These are phyloP conservation scores for Colletotrichum orchidophilum DNA, from an alignment of 2,329 filamentous ascomycete species.

Conservation along the genomic window DNA sequence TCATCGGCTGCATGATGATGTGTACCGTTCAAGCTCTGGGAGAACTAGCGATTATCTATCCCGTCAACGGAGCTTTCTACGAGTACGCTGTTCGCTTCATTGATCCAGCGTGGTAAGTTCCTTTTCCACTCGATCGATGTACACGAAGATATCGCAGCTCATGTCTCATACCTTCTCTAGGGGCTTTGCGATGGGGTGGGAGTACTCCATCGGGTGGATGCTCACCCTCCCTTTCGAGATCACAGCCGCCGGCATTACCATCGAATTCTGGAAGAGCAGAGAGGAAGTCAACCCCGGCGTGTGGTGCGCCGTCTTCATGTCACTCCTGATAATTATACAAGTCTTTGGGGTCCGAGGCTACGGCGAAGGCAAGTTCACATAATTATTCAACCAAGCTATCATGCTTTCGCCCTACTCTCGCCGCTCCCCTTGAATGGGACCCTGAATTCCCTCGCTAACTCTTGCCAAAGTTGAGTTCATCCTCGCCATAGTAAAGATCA, in stretches of 20 bases:
- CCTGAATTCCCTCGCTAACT: too few relatives aligned
- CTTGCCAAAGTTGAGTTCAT: slow-evolving; percentile 60
- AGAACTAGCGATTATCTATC: slow-evolving; percentile 69
- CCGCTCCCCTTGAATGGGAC: too few relatives aligned
- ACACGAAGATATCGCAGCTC: background rate
- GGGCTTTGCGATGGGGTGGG: slow-evolving; percentile 64
- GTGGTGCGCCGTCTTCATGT: slow-evolving; percentile 58
- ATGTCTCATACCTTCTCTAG: slow-evolving; percentile 39
- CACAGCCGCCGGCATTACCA: slow-evolving; percentile 76
- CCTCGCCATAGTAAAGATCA: slow-evolving; percentile 65
- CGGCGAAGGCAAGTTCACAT: slow-evolving; percentile 50
- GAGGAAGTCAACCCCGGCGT: slow-evolving; percentile 59
- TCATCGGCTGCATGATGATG: slow-evolving; percentile 69
- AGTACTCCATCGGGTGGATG: slow-evolving; percentile 70
- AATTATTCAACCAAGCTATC: too few relatives aligned
- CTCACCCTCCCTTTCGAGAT: slow-evolving; percentile 79
- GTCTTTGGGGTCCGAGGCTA: slow-evolving; percentile 62
- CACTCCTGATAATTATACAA: slow-evolving; percentile 58
- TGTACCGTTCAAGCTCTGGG: slow-evolving; percentile 68
- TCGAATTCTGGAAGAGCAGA: slow-evolving; percentile 67
- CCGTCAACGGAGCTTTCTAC: slow-evolving; percentile 71
- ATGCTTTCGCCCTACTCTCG: too few relatives aligned
- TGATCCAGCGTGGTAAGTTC: slow-evolving; percentile 63
- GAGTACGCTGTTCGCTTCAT: slow-evolving; percentile 69
- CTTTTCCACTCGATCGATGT: background rate